Evolutionary conservation across 106 monocot genomes (phyloP).

Genomic region (Chionographis japonica): DNA sequence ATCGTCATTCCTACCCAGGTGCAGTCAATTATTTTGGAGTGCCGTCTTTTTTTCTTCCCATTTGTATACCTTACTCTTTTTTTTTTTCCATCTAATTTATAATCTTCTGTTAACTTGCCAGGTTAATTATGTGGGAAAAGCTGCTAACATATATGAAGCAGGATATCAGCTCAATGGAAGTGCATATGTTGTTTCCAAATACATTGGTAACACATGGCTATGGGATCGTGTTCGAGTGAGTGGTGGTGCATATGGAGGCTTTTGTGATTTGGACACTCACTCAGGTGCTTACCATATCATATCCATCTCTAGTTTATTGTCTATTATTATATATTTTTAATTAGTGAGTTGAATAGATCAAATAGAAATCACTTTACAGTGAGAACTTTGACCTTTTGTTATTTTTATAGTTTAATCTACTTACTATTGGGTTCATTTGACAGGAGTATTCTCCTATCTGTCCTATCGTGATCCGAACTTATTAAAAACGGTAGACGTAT

Average conservation of each 20-base stretch:
- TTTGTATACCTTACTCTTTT: not conserved
- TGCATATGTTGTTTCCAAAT: slow-evolving; percentile 95
- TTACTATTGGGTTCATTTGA: not conserved
- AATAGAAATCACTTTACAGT: too few relatives aligned
- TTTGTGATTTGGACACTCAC: slow-evolving; percentile 95
- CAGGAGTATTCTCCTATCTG: slow-evolving; percentile 94
- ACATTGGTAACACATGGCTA: slow-evolving; percentile 90
- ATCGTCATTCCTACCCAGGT: slow-evolving; percentile 97
- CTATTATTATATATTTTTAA: not conserved
- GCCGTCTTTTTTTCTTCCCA: not conserved
- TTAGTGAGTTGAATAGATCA: too few relatives aligned
- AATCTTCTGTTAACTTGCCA: slow-evolving; percentile 22
- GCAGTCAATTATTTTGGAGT: slow-evolving; percentile 2
- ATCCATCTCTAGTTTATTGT: not conserved
- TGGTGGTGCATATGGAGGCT: slow-evolving; percentile 98
- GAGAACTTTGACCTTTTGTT: too few relatives aligned
- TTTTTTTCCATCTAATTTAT: not conserved
- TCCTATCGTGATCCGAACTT: slow-evolving; percentile 98
- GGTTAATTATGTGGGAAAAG: slow-evolving; percentile 99
- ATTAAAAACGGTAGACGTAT: slow-evolving; percentile 87
- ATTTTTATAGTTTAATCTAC: not conserved
- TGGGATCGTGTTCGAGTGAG: slow-evolving; percentile 99
- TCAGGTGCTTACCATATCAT: slow-evolving; percentile 50
- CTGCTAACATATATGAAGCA: slow-evolving; percentile 77
- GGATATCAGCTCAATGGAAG: slow-evolving; percentile 92